Conservation (phyloP, 2,329 filamentous ascomycete species). For the Dactylonectria macrodidyma region DNA sequence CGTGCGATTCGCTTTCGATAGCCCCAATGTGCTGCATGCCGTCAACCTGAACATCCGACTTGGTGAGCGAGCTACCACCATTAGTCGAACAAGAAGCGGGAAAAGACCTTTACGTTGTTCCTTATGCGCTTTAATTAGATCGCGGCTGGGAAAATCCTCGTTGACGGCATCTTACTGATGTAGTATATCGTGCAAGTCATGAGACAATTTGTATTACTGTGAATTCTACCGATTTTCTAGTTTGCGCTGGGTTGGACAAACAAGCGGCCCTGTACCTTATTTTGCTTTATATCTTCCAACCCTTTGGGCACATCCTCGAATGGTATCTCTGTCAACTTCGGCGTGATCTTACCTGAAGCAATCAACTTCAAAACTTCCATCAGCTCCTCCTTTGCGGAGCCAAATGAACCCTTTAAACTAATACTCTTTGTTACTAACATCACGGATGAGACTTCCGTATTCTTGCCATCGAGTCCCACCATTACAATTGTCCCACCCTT, state of each 20-base stretch:
- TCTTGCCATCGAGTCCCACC: slow-evolving; percentile 21
- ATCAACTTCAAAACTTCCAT: slow-evolving; percentile 23
- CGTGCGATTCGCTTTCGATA: no score
- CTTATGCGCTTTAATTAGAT: no score
- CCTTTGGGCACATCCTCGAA: slow-evolving; percentile 25
- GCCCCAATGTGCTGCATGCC: no score
- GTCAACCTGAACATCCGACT: no score
- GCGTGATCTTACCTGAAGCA: slow-evolving; percentile 18
- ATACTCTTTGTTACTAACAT: slow-evolving; percentile 26
- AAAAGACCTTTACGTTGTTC: no score
- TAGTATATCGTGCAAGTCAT: not conserved
- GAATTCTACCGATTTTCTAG: not conserved
- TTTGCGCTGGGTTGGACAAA: slow-evolving; percentile 20
- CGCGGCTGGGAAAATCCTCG: no score
- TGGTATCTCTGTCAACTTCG: slow-evolving; percentile 24
- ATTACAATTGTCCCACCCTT: slow-evolving; percentile 20
- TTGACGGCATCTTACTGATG: no score
- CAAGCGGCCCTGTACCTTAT: slow-evolving; percentile 21
- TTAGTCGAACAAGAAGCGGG: no score
- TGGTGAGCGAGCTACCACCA: no score
- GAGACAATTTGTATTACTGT: not conserved
- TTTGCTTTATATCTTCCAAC: slow-evolving; percentile 17
- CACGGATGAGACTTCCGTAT: slow-evolving; percentile 12
- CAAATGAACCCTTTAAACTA: slow-evolving; percentile 24
- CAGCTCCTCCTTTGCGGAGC: slow-evolving; percentile 25